phyloP scores from a whole-genome alignment of 164 flowering plant genomes.

The Magnolia kwangsiensis region DNA sequence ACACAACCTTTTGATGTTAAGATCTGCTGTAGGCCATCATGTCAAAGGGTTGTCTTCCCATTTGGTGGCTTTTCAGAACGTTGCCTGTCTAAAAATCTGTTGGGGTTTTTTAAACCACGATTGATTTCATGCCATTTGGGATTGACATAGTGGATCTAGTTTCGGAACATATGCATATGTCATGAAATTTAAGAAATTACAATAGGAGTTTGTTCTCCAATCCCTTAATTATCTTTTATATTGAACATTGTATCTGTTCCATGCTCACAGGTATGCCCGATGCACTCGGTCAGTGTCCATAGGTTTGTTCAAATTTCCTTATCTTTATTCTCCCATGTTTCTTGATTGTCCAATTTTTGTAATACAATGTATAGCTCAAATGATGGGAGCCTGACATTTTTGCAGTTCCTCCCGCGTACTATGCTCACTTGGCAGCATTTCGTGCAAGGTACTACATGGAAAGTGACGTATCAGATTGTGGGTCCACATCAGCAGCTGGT shows the following conservation, averaged over 20 bases:
- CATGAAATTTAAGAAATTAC: neutral
- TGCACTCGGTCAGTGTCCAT: conserved; percentile 86
- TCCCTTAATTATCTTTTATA: neutral
- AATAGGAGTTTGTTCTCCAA: neutral
- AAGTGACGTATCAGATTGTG: conserved; percentile 40
- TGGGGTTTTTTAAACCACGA: too few relatives aligned
- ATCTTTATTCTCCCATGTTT: neutral
- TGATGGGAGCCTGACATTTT: neutral
- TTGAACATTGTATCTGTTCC: neutral
- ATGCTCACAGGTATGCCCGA: conserved; percentile 45
- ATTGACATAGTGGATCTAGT: too few relatives aligned
- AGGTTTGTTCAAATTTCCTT: conserved; percentile 40
- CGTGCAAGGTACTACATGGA: conserved; percentile 69
- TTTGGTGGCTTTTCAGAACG: too few relatives aligned
- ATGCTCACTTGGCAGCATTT: conserved; percentile 76
- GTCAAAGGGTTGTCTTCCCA: too few relatives aligned
- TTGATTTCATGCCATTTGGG: too few relatives aligned
- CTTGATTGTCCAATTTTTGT: neutral
- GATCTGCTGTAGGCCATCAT: too few relatives aligned
- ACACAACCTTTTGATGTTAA: too few relatives aligned
- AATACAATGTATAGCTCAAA: too few relatives aligned
- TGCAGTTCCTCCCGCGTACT: conserved; percentile 91
- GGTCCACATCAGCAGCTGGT: conserved; percentile 6
- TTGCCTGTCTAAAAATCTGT: too few relatives aligned
- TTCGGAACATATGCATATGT: too few relatives aligned